Evolutionary conservation across 371 early-diverging fungal genomes (phyloP).

Genomic region (Fennellomyces sp.): DNA sequence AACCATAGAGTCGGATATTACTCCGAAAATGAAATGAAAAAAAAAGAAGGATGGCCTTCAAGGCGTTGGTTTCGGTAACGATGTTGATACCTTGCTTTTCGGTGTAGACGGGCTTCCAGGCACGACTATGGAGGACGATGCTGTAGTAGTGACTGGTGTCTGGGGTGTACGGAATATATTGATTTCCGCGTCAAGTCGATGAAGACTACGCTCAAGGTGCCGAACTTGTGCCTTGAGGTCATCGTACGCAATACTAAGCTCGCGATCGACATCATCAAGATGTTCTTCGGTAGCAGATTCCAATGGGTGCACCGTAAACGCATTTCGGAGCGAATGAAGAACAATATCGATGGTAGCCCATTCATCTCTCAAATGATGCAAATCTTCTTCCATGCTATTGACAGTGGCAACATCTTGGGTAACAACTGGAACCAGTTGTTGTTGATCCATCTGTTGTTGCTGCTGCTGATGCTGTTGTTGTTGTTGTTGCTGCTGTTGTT

Average conservation of each 20-base stretch:
- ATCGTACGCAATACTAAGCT: slow-evolving; percentile 31
- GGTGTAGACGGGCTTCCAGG: background rate
- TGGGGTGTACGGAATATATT: slow-evolving; percentile 3
- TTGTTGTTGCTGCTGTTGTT: slow-evolving; percentile 2
- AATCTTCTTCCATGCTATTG: slow-evolving; percentile 13
- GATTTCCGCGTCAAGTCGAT: slow-evolving; percentile 22
- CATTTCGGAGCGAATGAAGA: slow-evolving; percentile 16
- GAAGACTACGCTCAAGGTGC: slow-evolving; percentile 28
- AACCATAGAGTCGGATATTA: background rate
- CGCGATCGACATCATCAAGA: slow-evolving; percentile 29
- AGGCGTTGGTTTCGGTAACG: background rate
- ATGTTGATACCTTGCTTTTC: background rate
- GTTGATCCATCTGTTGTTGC: background rate
- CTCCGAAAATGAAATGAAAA: slow-evolving; percentile 1
- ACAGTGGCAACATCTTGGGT: slow-evolving; percentile 6
- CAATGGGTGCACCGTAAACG: slow-evolving; percentile 11
- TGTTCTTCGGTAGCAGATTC: slow-evolving; percentile 21
- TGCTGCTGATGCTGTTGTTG: slow-evolving; percentile 4
- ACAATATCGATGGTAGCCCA: slow-evolving; percentile 25
- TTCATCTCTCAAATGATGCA: slow-evolving; percentile 21
- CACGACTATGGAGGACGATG: background rate
- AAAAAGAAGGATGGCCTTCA: background rate
- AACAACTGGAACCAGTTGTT: background rate
- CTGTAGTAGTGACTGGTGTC: background rate
- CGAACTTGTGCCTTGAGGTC: slow-evolving; percentile 32